Base-by-base conservation (phyloP, 495 filamentous ascomycete genomes). In the Tuber borchii region DNA sequence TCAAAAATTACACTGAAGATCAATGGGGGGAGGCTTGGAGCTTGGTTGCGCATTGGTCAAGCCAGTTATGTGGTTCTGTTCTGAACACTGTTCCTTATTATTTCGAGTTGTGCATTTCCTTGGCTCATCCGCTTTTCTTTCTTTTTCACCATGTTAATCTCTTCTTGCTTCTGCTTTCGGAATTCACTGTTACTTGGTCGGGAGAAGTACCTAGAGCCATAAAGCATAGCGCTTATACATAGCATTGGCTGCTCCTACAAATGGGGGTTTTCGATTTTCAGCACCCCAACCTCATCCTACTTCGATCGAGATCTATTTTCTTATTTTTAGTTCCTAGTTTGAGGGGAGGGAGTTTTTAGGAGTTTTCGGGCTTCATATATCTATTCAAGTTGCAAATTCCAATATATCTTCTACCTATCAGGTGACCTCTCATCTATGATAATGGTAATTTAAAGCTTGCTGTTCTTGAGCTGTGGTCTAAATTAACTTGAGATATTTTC, bases 11-110 rank as follows among this genome's bases (percentile, higher is more conserved):
- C 42, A 34, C 56, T 83, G 68, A 83, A 83, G 82, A 83, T 79
- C 20, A 83, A 83, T 74, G 82, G 81, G 6, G 82, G 82, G n/a
- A 83, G 78, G 75, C 75, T 81, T 22, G 82, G 82, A 1, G 81
- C 81, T 20, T 83, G 48, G 78, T 74, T 51, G 70, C 70, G 40
- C 51, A 61, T 65, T 0, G 17, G 17, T 65, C 56, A 65, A 65
- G 34, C 14, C 26, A 65, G 26, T 16, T 65, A 34, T 34, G 14
- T 19, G 56, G 56, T 65, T 14, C 26, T 61, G n/a, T 31, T 26
- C 56, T 26, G 56, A 61, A 61, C n/a, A 61, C 56, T 31, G 12
- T 61, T 61, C 56, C n/a, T 14, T 61, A 1, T 16, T 9, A 61
- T 61, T 14, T n/a, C 12, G 26, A n/a, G n/a, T 26, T 61, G n/a